Evolutionary conservation across 495 filamentous ascomycete genomes (phyloP), one percentile per base, ranked within the genome.

Genomic region (Annulohypoxylon nitens): DNA sequence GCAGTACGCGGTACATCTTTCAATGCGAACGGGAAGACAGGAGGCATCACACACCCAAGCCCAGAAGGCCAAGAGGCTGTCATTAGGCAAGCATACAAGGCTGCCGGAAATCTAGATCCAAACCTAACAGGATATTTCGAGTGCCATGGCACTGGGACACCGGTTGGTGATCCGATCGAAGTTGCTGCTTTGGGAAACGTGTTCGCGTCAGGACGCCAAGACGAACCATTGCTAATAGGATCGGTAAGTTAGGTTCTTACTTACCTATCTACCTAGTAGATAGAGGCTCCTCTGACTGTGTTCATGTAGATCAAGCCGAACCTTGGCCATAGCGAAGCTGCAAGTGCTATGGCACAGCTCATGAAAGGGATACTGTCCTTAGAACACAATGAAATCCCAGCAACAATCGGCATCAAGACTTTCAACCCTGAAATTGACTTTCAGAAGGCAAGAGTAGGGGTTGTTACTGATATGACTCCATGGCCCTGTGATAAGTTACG

Each of bases 121-220:
- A 3, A 6, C 3, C 4, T 36, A 2, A 57, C 53, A 2, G 53
- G 53, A 14, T 57, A 57, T 7, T 57, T 57, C 26, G 53, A 57
- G 26, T 57, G 53, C 9, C 53, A 57, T 53, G 85, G 87, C 2
- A 91, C 88, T 0, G 89, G 89, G 0, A 91, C 90, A 0, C 78
- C 73, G 2, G 84, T 83, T 0, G 89, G 89, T 0, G 90, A 92
- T 67, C 89, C 88, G 0, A 79, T 87, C 8, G 90, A 72, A 39
- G 70, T 67, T 1, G 11, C 45, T 2, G 61, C 69, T 2, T 16
- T 62, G 41, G 33, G 30, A 6, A 30, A 30, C 2, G 30, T 30
- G 30, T 30, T 30, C 30, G 30, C 30, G 30, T 4, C 3, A 30
- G 30, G 30, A 0, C 30, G 30, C 5, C 30, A 30, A 6, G 30